These are phyloP conservation scores for Babesia gibsoni DNA, from an alignment of 169 alveolate species.

Conservation along the genomic window DNA sequence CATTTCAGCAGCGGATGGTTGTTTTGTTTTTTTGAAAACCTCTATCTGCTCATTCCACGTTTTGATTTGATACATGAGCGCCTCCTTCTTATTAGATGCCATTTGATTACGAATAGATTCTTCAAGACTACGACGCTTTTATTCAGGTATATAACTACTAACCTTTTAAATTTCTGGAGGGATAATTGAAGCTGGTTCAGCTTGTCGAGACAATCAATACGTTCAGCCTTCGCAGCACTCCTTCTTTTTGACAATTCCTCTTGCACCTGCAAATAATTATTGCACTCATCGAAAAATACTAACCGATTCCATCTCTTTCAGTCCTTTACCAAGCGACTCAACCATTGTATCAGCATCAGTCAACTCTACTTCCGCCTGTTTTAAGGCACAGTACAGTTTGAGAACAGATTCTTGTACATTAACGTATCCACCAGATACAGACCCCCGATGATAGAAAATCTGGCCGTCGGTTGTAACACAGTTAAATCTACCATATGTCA, in stretches of 20 bases:
- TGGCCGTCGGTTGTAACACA: slow-evolving; percentile 62
- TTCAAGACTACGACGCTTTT: slow-evolving; percentile 1
- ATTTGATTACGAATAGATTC: slow-evolving; percentile 22
- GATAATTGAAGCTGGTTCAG: slow-evolving; percentile 32
- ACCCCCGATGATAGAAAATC: slow-evolving; percentile 46
- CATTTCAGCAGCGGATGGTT: slow-evolving; percentile 7
- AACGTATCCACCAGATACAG: slow-evolving; percentile 59
- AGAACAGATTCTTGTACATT: slow-evolving; percentile 24
- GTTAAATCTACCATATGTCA: slow-evolving; percentile 1
- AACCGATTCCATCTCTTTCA: slow-evolving; percentile 4
- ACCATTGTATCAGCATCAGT: not conserved
- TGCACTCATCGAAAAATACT: not conserved
- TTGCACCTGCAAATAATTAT: not conserved
- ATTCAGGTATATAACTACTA: not conserved
- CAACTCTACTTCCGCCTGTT: slow-evolving; percentile 4
- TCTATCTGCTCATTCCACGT: slow-evolving; percentile 32
- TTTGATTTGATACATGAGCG: slow-evolving; percentile 18
- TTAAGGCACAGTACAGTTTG: slow-evolving; percentile 13
- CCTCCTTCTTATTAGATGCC: not conserved
- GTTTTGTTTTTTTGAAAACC: not conserved
- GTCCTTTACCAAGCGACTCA: not conserved
- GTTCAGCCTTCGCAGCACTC: not conserved
- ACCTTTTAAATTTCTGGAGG: slow-evolving; percentile 23
- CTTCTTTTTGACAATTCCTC: not conserved
- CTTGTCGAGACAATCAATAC: not conserved